phyloP scores from a whole-genome alignment of 768 basidiomycete species.

The Phaeolepiota aurea region DNA sequence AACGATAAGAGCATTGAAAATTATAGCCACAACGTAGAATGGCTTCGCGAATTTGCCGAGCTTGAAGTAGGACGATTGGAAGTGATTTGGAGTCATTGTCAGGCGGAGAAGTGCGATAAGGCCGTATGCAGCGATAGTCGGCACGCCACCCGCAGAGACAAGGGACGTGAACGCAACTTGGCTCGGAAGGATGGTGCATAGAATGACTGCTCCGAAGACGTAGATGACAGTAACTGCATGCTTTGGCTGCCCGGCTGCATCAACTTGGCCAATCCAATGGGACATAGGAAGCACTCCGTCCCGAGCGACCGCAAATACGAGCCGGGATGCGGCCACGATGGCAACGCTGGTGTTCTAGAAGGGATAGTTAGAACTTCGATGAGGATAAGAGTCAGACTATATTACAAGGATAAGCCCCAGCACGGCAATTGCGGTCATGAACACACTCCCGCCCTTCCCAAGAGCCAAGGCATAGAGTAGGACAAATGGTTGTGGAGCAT shows the following conservation, averaged over 20 bases:
- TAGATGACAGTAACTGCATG: conserved; percentile 87
- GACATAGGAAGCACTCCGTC: conserved; percentile 87
- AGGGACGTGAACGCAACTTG: conserved; percentile 90
- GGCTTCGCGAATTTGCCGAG: conserved; percentile 58
- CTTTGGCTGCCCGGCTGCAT: conserved; percentile 61
- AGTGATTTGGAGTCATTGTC: conserved; percentile 69
- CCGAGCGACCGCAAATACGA: conserved; percentile 90
- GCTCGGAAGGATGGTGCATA: conserved; percentile 87
- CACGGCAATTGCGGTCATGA: conserved; percentile 83
- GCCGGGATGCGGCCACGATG: conserved; percentile 81
- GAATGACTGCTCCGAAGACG: conserved; percentile 60
- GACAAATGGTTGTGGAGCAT: conserved; percentile 88
- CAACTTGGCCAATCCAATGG: conserved; percentile 73
- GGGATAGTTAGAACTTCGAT: background rate
- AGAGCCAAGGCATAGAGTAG: conserved; percentile 80
- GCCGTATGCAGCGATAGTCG: conserved; percentile 84
- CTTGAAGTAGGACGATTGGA: conserved; percentile 65
- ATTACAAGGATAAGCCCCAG: conserved; percentile 76
- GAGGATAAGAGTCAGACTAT: conserved; percentile 12
- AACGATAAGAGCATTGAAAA: conserved; percentile 73
- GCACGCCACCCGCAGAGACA: conserved; percentile 78
- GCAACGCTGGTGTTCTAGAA: conserved; percentile 77
- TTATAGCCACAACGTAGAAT: conserved; percentile 57
- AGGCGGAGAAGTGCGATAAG: conserved; percentile 72
- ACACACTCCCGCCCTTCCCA: conserved; percentile 68